Base-by-base conservation (phyloP, 345 rosid genomes). In the Rhodomyrtus tomentosa region DNA sequence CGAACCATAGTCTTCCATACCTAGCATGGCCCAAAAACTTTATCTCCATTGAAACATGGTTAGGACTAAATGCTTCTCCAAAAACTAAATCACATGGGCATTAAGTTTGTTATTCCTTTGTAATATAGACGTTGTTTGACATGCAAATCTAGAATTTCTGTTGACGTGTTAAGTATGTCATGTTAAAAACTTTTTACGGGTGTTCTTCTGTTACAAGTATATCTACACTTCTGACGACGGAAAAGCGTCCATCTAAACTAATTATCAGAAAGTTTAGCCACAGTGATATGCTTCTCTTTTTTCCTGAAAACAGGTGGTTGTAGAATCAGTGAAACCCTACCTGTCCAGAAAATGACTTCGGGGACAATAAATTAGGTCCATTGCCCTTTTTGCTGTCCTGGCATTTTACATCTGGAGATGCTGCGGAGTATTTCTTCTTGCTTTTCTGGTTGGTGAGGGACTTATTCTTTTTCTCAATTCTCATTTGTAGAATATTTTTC, bases 291-390 rank as follows among this genome's bases (percentile, higher is more conserved):
- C 79, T 27, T 5, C 29, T 50, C 22, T 42, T 16, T 68, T 59
- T 54, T 72, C 24, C 58, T 56, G 38, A 59, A 80, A 36, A 86
- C 90, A 93, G 96, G 92, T 94, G 38, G 93, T 93, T 62, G 92
- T 94, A 24, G 97, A 94, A 90, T 92, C 95, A 50, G 87, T 93
- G 84, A 93, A 91, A 89, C 89, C 94, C 80, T 91, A 89, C 81
- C 86, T 94, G 48, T 88, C 92, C 51, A 91, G 84, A 88, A 88
- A 84, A 52, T 91, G 90, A 92, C 82, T 49, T 62, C n/a, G 0
- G 15, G 29, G 18, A 29, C 55, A 16, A 16, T 15, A 20, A 59
- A 48, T 49, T 50, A 45, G 42, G 84, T 58, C 42, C 36, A 22
- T 45, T 42, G 32, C 24, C 51, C 73, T 36, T 55, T 55, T 53